Conservation (phyloP, 2,329 filamentous ascomycete species). For the Myriosclerotinia scirpicola region DNA sequence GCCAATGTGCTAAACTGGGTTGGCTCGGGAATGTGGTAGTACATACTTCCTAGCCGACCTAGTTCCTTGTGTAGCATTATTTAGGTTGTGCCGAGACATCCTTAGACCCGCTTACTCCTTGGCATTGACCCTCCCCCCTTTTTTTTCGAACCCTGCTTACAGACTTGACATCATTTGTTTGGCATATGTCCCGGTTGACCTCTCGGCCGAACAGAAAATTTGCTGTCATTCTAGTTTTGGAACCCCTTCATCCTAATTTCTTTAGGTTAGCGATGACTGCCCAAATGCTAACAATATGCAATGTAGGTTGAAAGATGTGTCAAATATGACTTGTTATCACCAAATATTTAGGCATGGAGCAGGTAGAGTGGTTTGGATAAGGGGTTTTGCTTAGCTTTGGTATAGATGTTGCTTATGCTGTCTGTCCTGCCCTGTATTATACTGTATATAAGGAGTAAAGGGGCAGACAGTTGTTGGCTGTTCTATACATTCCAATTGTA, state of each 20-base stretch:
- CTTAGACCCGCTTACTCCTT: neutral
- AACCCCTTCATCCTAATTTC: neutral
- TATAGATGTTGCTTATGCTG: neutral
- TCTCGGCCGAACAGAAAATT: no score
- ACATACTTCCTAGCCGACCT: neutral
- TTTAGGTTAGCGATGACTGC: neutral
- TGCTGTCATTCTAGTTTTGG: neutral
- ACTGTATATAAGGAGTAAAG: conserved; percentile 8
- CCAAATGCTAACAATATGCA: conserved; percentile 1
- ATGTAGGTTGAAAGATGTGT: conserved; percentile 27
- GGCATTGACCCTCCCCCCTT: neutral
- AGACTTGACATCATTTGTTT: neutral
- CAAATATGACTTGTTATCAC: conserved; percentile 29
- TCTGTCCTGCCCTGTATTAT: neutral
- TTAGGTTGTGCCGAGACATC: neutral
- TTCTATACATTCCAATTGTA: neutral
- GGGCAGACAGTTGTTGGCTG: neutral
- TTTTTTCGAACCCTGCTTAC: neutral
- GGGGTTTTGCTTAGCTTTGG: neutral
- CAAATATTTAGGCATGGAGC: conserved; percentile 24
- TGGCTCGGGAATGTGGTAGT: neutral
- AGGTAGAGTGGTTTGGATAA: conserved; percentile 13
- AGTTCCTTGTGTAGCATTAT: neutral
- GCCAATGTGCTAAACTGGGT: neutral
- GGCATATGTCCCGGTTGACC: neutral